Evolutionary conservation across 352 stramenopile genomes (phyloP).

Genomic region (Phytophthora hybrid): DNA sequence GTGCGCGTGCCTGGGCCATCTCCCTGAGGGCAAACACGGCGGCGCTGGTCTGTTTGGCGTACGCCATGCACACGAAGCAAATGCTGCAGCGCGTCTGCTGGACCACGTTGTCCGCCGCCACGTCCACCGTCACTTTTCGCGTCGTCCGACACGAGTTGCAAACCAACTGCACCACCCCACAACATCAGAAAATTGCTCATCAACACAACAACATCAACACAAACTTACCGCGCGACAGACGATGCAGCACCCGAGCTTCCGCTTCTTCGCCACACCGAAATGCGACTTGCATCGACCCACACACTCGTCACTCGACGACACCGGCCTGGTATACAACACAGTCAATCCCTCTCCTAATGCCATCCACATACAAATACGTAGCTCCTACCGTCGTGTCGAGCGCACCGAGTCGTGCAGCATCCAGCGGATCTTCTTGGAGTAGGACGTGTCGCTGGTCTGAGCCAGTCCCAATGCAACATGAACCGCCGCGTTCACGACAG

Average conservation of each 20-base stretch:
- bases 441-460: conserved; percentile 46
- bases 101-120: conserved; percentile 27
- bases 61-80: conserved; percentile 49
- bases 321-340: conserved; percentile 5
- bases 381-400: conserved; percentile 33
- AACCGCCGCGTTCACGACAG: conserved; percentile 36
- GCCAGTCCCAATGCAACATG: conserved; percentile 33
- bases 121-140: conserved; percentile 50
- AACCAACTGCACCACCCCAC: conserved; percentile 36
- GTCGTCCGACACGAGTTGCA: conserved; percentile 49
- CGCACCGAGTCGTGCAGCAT: conserved; percentile 52
- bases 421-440: conserved; percentile 58
- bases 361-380: neutral
- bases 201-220: neutral
- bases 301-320: conserved; percentile 35
- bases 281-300: conserved; percentile 45
- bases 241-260: conserved; percentile 44
- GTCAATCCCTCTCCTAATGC: neutral
- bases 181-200: neutral
- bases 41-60: conserved; percentile 44
- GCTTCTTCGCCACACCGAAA: conserved; percentile 40
- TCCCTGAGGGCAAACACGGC: conserved; percentile 43
- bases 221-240: conserved; percentile 46
- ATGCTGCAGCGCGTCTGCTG: conserved; percentile 45
- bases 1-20: conserved; percentile 27